Conservation (phyloP, 805 yeast genomes). For the Candida namnaoensis region DNA sequence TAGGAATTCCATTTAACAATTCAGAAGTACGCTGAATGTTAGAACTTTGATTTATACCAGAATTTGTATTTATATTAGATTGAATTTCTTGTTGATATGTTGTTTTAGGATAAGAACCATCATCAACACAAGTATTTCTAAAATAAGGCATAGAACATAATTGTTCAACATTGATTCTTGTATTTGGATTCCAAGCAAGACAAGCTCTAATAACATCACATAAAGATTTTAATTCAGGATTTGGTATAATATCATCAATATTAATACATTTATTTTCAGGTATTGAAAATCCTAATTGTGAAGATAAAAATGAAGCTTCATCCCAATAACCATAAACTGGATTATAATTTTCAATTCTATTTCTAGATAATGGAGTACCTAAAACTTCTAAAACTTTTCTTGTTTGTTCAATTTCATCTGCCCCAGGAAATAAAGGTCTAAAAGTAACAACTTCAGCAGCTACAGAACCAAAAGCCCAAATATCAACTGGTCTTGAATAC, state of each 20-base stretch:
- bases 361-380: constrained; percentile 56
- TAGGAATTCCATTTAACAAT: not conserved
- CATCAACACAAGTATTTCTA: constrained; percentile 29
- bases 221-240: constrained; percentile 30
- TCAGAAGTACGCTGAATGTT: not conserved
- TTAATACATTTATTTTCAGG: constrained; percentile 47
- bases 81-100: not conserved
- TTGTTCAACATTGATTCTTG: constrained; percentile 43
- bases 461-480: constrained; percentile 83
- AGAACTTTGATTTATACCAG: not conserved
- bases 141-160: constrained; percentile 49
- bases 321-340: constrained; percentile 74
- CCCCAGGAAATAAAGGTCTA: constrained; percentile 79
- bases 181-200: constrained; percentile 71
- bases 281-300: constrained; percentile 43
- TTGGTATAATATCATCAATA: constrained; percentile 35
- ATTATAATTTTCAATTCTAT: constrained; percentile 14
- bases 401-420: constrained; percentile 70
- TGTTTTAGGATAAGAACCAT: not conserved
- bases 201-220: constrained; percentile 37
- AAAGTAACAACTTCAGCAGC: constrained; percentile 67
- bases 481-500: constrained; percentile 66
- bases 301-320: constrained; percentile 45
- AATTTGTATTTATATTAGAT: not conserved
- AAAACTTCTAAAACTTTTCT: constrained; percentile 56